phyloP scores from a whole-genome alignment of 805 yeast species.

The Monosporozyma siamensis region DNA sequence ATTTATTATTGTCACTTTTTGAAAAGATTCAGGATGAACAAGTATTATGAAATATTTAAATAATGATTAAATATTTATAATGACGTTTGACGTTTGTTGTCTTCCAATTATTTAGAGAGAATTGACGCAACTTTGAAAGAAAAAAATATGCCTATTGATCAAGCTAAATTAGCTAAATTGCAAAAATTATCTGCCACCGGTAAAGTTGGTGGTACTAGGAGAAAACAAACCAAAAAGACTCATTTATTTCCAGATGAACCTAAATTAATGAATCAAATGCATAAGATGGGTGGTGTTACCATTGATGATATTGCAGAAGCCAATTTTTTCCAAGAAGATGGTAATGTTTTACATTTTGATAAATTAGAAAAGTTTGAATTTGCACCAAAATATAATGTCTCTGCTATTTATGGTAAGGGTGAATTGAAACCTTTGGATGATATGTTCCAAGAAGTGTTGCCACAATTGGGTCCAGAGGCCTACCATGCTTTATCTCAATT shows the following conservation, averaged over 20 bases:
- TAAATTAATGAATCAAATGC: slow-evolving; percentile 80
- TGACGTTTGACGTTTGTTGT: too few species aligned
- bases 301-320: slow-evolving; percentile 91
- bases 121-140: too few species aligned
- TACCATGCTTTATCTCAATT: slow-evolving; percentile 78
- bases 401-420: slow-evolving; percentile 90
- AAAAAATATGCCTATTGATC: slow-evolving; percentile 71
- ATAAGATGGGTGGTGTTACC: slow-evolving; percentile 82
- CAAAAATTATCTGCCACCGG: slow-evolving; percentile 66
- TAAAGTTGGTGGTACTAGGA: slow-evolving; percentile 83
- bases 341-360: slow-evolving; percentile 90
- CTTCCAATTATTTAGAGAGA: too few species aligned
- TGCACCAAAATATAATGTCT: slow-evolving; percentile 82
- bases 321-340: slow-evolving; percentile 94
- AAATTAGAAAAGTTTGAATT: slow-evolving; percentile 90
- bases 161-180: slow-evolving; percentile 87
- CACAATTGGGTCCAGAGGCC: slow-evolving; percentile 95
- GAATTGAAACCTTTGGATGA: slow-evolving; percentile 89
- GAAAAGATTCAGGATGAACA: too few species aligned
- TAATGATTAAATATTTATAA: too few species aligned
- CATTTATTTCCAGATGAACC: slow-evolving; percentile 51
- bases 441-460: slow-evolving; percentile 86
- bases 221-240: slow-evolving; percentile 75
- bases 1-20: too few species aligned
- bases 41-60: too few species aligned